phyloP scores from a whole-genome alignment of 805 yeast species.

The Scheffersomyces ergatensis region DNA sequence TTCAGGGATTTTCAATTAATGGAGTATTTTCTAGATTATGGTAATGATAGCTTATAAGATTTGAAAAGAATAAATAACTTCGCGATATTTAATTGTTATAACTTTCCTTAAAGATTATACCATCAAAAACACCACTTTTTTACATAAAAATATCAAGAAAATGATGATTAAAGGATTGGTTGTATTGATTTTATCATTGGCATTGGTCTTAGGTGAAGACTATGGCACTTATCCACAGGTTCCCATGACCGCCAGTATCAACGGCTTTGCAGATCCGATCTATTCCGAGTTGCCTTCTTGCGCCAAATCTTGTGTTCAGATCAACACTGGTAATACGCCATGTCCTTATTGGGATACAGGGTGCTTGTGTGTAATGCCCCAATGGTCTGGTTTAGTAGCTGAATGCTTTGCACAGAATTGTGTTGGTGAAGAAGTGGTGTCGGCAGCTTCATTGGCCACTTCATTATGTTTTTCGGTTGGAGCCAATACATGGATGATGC shows the following conservation, averaged over 20 bases:
- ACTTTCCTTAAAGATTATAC: too few species aligned
- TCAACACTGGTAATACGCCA: conserved; percentile 36
- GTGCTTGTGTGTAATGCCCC: conserved; percentile 47
- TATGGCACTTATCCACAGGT: conserved; percentile 45
- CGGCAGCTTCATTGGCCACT: conserved; percentile 40
- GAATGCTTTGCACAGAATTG: conserved; percentile 38
- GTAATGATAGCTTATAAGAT: too few species aligned
- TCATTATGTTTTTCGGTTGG: conserved; percentile 43
- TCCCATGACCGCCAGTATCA: conserved; percentile 44
- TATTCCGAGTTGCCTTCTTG: conserved; percentile 36
- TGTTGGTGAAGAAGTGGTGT: conserved; percentile 29
- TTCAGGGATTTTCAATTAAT: too few species aligned
- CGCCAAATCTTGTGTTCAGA: conserved; percentile 39
- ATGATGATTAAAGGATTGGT: background rate
- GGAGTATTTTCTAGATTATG: too few species aligned
- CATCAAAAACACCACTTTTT: background rate
- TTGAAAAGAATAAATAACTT: too few species aligned
- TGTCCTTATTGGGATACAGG: conserved; percentile 53
- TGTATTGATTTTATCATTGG: background rate
- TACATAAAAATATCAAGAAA: background rate
- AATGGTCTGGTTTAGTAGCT: conserved; percentile 39
- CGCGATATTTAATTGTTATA: too few species aligned
- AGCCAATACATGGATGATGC: conserved; percentile 45
- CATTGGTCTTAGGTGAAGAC: too few species aligned
- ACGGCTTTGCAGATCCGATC: conserved; percentile 49